Evolutionary conservation across 2,329 filamentous ascomycete genomes (phyloP).

Genomic region (Hypoxylon rubiginosum): DNA sequence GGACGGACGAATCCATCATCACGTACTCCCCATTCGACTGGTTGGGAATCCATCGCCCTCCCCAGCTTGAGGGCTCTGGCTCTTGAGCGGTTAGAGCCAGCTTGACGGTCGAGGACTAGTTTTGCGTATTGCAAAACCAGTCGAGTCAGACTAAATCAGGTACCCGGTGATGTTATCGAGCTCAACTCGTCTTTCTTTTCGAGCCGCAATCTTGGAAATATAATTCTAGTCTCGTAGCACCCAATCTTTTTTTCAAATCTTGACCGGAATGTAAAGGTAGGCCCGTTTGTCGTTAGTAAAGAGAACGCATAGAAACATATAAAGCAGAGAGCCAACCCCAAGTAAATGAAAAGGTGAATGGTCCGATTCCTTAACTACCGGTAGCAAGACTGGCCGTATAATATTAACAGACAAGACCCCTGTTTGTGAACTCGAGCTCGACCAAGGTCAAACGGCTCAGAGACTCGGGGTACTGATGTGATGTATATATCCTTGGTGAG

Average conservation of each 20-base stretch:
- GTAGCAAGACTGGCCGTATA: conserved; percentile 8
- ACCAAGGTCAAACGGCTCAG: conserved; percentile 21
- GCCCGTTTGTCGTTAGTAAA: conserved; percentile 2
- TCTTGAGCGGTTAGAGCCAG: conserved; percentile 65
- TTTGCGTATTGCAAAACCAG: conserved; percentile 52
- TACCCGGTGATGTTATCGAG: conserved; percentile 3
- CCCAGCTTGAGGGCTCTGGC: conserved; percentile 64
- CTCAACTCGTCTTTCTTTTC: conserved; percentile 3
- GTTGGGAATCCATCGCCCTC: conserved; percentile 65
- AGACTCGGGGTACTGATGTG: conserved; percentile 44
- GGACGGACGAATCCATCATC: conserved; percentile 62
- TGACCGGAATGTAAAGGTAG: not conserved
- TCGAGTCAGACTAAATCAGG: conserved; percentile 7
- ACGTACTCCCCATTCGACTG: conserved; percentile 59
- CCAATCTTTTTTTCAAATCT: not conserved
- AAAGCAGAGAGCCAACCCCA: conserved; percentile 36
- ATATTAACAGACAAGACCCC: conserved; percentile 13
- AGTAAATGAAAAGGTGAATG: conserved; percentile 20
- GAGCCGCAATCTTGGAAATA: not conserved
- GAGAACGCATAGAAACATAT: conserved; percentile 19
- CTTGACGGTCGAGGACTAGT: conserved; percentile 50
- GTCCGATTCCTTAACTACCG: conserved; percentile 22
- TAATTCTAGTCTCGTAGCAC: not conserved
- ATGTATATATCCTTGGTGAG: conserved; percentile 43
- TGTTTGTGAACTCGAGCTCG: conserved; percentile 36